Base-by-base conservation (phyloP, 495 filamentous ascomycete species). In the Talaromyces stipitatus region DNA sequence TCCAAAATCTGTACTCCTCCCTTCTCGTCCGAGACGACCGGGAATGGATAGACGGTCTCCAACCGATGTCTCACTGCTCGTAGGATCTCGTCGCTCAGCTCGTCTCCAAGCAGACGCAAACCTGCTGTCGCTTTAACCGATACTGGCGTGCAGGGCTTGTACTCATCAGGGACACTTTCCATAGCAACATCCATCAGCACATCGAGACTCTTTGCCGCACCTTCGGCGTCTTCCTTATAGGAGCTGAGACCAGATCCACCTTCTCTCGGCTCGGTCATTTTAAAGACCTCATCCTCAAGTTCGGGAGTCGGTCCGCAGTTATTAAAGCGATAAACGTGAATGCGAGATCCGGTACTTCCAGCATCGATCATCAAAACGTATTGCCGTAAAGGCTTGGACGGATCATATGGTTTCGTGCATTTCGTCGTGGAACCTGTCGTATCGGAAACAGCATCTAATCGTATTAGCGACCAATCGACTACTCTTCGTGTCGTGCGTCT, bases 351-450 rank as follows among this genome's bases (percentile, higher is more conserved):
- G 38, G 92, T 96, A 73, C 92, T 97, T 55, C 94, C 94, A 33
- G 94, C 94, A 77, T 98, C 94, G 65, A 98, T 90, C 94, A 98
- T 97, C 61, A 96, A 81, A 57, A 90, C 94, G 78, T 97, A 97
- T 66, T 98, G 94, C 58, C 97, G 85, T 61, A 98, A 78, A 24
- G 95, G 95, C 74, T 96, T 98, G 43, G 87, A 84, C 29, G 85
- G 81, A 55, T 90, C 89, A 69, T 78, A 83, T 26, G 92, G 89
- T 66, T 84, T 89, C 48, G 84, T 83, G 79, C 94, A 98, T 73
- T 82, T 87, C 32, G 82, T 67, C 7, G 65, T 50, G 29, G 61
- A 55, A 32, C 58, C 50, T 32, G 29, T 51, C 10, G 48, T 18
- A 12, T 30, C 48, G 24, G 48, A 29, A 12, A 51, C 48, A 45